A percentile compares a stretch with the other conserved stretches of the same genome.
These are phyloP conservation scores for Candolleomyces eurysporus DNA, from an alignment of 768 basidiomycete genomes.

Conservation along the genomic window DNA sequence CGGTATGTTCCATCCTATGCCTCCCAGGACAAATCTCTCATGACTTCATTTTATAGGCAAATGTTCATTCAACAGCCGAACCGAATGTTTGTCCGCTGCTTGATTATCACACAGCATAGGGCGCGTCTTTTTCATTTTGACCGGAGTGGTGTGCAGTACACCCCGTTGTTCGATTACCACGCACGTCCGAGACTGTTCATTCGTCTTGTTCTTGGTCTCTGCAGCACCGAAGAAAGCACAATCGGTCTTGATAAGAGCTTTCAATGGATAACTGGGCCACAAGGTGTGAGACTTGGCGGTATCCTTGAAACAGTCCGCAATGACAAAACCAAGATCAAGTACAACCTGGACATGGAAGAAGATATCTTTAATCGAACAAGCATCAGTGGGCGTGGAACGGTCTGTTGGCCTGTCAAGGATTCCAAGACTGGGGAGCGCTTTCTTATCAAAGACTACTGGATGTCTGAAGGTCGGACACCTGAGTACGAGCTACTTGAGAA, in stretches of 20 bases:
- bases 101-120: not conserved
- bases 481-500: not conserved
- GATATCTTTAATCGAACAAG: not conserved
- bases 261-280: not conserved
- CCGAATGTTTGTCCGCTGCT: not conserved
- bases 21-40: too few species aligned
- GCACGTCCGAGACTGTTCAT: not conserved
- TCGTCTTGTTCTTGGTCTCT: not conserved
- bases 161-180: not conserved
- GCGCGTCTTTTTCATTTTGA: constrained; percentile 3
- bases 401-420: not conserved
- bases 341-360: not conserved
- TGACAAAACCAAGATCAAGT: not conserved
- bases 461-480: not conserved
- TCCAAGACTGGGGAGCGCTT: not conserved
- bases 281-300: not conserved
- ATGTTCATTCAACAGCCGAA: not conserved
- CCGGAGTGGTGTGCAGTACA: not conserved
- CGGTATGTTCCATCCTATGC: not conserved
- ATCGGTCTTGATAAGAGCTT: not conserved
- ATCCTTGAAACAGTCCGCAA: not conserved
- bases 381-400: not conserved
- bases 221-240: not conserved
- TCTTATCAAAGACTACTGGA: not conserved
- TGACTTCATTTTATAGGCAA: not conserved